These are phyloP conservation scores for Teratosphaeria nubilosa DNA, from an alignment of 2,329 filamentous ascomycete genomes.

Conservation along the genomic window DNA sequence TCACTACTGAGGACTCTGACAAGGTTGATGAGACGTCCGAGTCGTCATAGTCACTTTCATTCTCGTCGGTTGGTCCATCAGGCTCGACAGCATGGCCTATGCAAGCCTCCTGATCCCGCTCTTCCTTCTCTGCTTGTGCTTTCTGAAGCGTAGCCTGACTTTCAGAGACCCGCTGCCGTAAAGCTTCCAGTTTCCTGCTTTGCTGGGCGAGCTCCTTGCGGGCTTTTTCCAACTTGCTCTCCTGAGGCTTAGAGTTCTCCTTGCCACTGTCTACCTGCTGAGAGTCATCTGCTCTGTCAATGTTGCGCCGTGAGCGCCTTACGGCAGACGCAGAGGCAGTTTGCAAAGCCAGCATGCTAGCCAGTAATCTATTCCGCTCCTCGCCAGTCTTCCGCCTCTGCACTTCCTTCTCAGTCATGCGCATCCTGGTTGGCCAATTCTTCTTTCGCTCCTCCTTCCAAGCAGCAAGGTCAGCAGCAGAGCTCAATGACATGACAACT, in stretches of 20 bases:
- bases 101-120: background rate
- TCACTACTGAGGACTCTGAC: constrained; percentile 21
- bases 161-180: constrained; percentile 22
- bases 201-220: constrained; percentile 9
- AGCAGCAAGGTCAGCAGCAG: constrained; percentile 57
- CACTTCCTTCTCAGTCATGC: constrained; percentile 46
- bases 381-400: constrained; percentile 20
- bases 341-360: constrained; percentile 7
- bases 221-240: constrained; percentile 8
- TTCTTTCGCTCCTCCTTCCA: constrained; percentile 75
- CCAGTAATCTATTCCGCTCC: constrained; percentile 25
- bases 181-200: constrained; percentile 19
- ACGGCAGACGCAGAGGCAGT: background rate
- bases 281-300: background rate
- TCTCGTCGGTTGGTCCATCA: constrained; percentile 1
- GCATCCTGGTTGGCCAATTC: constrained; percentile 68
- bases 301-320: no score
- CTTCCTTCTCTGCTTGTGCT: background rate
- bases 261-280: background rate
- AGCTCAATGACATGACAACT: constrained; percentile 43
- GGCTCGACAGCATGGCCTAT: background rate
- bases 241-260: background rate
- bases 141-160: constrained; percentile 6
- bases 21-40: constrained; percentile 11
- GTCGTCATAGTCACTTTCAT: background rate